Evolutionary conservation across 768 basidiomycete species (phyloP).

Genomic region (Tulasnella sp.): DNA sequence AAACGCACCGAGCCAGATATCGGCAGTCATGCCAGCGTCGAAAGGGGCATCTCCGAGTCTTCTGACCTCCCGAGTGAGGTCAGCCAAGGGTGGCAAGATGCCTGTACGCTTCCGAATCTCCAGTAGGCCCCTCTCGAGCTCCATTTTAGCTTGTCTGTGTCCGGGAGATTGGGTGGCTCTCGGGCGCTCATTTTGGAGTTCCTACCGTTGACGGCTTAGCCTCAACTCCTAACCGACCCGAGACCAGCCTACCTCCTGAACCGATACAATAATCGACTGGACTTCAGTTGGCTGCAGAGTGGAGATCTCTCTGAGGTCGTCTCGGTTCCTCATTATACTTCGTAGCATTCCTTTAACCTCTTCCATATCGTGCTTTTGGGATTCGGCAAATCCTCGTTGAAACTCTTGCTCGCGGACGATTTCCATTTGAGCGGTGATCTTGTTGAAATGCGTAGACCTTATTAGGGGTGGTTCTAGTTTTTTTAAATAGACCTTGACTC

Average conservation of each 20-base stretch:
- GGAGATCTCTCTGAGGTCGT: conserved; percentile 32
- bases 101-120: conserved; percentile 35
- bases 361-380: conserved; percentile 3
- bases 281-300: conserved; percentile 31
- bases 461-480: neutral
- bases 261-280: conserved; percentile 37
- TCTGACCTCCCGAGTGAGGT: conserved; percentile 40
- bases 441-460: too few relatives aligned
- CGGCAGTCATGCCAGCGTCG: conserved; percentile 35
- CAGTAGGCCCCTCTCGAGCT: conserved; percentile 37
- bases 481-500: neutral
- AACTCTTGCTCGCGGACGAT: conserved; percentile 5
- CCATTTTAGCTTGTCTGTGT: conserved; percentile 29
- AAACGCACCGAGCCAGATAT: conserved; percentile 35
- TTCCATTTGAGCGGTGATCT: conserved; percentile 12
- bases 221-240: neutral
- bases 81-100: conserved; percentile 38
- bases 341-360: conserved; percentile 29
- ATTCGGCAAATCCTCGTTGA: neutral
- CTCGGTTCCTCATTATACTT: conserved; percentile 30
- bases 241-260: conserved; percentile 35
- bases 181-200: conserved; percentile 24
- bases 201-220: conserved; percentile 31
- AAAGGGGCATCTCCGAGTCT: conserved; percentile 30
- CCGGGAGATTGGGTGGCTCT: conserved; percentile 22